Percentiles rank a stretch among this genome's conserved stretches.
phyloP scores from a whole-genome alignment of 495 filamentous ascomycete species.

The Penicillium crystallinum region DNA sequence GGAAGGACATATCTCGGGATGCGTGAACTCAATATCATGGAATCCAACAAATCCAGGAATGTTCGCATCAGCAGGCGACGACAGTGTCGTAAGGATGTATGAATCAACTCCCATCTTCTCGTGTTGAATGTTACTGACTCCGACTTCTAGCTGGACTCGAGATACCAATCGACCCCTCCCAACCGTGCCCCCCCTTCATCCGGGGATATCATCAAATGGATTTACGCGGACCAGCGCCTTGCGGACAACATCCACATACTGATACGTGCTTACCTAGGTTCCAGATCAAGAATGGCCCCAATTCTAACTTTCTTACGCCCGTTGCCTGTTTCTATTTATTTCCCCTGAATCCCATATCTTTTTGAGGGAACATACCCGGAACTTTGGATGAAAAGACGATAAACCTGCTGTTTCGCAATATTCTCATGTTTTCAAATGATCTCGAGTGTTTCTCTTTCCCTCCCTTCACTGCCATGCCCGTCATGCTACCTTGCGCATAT shows the following conservation, averaged over 20 bases:
- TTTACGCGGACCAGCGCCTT: conserved; percentile 40
- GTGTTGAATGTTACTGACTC: conserved; percentile 15
- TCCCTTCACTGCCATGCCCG: background rate
- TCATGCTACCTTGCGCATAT: conserved; percentile 1
- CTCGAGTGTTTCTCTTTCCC: background rate
- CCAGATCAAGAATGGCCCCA: background rate
- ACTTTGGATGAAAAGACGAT: conserved; percentile 21
- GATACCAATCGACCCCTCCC: conserved; percentile 25
- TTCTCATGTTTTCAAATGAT: conserved; percentile 1
- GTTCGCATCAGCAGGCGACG: conserved; percentile 91
- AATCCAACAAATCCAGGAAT: conserved; percentile 75
- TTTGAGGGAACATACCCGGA: conserved; percentile 12
- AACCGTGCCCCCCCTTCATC: conserved; percentile 19
- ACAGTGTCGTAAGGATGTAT: conserved; percentile 81
- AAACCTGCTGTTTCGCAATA: conserved; percentile 7
- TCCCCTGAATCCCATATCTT: conserved; percentile 5
- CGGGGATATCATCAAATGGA: conserved; percentile 27
- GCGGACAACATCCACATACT: conserved; percentile 37
- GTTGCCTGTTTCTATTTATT: conserved; percentile 2
- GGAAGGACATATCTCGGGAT: conserved; percentile 66
- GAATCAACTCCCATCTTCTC: background rate
- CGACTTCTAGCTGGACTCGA: conserved; percentile 34
- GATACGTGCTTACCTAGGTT: too few relatives aligned
- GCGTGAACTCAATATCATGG: conserved; percentile 90
- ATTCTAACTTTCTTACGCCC: background rate